phyloP scores from a whole-genome alignment of 78 protist genomes.

The Creolimax fragrantissima region DNA sequence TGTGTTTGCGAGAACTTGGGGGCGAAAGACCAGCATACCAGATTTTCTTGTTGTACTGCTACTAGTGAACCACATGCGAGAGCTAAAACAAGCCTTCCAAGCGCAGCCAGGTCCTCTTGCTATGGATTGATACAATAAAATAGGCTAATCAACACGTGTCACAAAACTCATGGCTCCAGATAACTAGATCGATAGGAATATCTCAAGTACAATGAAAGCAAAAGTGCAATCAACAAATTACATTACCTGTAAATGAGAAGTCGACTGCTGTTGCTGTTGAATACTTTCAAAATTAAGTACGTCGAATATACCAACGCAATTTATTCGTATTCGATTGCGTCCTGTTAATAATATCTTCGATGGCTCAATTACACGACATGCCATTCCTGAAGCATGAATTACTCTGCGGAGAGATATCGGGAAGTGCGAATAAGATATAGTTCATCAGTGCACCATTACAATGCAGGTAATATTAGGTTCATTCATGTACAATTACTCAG shows the following conservation, averaged over 20 bases:
- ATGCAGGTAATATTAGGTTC: too few species aligned
- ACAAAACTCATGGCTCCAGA: too few species aligned
- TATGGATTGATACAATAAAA: too few species aligned
- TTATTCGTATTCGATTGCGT: not conserved
- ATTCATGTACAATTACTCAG: too few species aligned
- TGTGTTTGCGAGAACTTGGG: too few species aligned
- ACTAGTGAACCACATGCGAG: not conserved
- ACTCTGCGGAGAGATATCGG: not conserved
- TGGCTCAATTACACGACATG: not conserved
- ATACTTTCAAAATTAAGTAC: not conserved
- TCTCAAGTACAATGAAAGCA: too few species aligned
- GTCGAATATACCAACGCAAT: constrained; percentile 1
- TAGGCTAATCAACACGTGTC: too few species aligned
- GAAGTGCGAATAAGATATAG: too few species aligned
- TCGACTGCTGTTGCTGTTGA: not conserved
- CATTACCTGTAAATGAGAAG: not conserved
- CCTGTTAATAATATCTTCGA: not conserved
- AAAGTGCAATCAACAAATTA: too few species aligned
- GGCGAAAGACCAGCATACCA: not conserved
- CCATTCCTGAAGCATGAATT: not conserved
- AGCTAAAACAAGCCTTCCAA: not conserved
- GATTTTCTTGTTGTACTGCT: not conserved
- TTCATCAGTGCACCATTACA: too few species aligned
- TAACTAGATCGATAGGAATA: too few species aligned
- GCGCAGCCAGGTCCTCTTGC: not conserved